Conservation (phyloP, 106 monocot species). For the Triglochin maritima region DNA sequence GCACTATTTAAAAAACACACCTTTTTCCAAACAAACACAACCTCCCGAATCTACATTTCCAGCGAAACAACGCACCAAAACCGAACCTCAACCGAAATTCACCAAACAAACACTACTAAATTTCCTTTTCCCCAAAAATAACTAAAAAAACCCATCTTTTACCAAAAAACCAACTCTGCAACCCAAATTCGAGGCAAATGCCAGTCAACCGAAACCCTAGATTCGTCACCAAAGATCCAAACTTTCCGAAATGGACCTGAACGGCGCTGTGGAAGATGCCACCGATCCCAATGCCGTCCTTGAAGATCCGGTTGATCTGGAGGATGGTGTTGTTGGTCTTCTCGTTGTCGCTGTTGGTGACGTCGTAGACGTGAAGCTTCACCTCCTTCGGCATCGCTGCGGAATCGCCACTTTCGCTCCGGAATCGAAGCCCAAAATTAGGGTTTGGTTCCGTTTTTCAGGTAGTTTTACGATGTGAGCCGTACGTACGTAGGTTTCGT, state of each 20-base stretch:
- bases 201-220: not conserved
- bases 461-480: no score
- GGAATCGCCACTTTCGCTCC: no score
- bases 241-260: slow-evolving; percentile 36
- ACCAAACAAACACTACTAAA: not conserved
- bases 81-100: no score
- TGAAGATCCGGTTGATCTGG: slow-evolving; percentile 92
- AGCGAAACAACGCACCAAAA: no score
- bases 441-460: no score
- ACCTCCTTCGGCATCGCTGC: slow-evolving; percentile 10
- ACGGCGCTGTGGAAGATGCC: slow-evolving; percentile 96
- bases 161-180: not conserved
- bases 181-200: not conserved
- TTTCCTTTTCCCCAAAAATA: not conserved
- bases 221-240: not conserved
- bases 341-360: slow-evolving; percentile 74
- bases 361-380: slow-evolving; percentile 79
- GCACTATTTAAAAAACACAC: no score
- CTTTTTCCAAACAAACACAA: no score
- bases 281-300: slow-evolving; percentile 91
- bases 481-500: no score
- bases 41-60: no score
- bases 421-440: no score
- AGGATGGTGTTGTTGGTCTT: slow-evolving; percentile 96
- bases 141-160: not conserved